Evolutionary conservation across 495 filamentous ascomycete genomes (phyloP).

Genomic region (Hypomontagnella submonticulosa): DNA sequence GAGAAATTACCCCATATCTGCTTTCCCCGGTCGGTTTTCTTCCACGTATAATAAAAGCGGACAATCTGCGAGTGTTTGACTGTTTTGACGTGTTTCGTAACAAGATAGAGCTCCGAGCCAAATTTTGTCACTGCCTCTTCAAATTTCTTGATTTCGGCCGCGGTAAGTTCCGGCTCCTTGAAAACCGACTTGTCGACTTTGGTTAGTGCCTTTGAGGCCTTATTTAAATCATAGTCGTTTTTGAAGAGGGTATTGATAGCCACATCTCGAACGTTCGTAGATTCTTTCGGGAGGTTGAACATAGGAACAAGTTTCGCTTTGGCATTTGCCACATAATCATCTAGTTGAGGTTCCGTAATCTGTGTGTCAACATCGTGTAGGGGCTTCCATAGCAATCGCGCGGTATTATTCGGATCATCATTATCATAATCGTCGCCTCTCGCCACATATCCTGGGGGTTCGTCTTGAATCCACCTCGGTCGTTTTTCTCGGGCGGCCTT

Average conservation of each 20-base stretch:
- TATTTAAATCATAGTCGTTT: conserved; percentile 74
- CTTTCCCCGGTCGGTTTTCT: conserved; percentile 86
- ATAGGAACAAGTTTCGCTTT: conserved; percentile 66
- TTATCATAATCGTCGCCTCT: conserved; percentile 79
- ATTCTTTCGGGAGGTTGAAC: conserved; percentile 73
- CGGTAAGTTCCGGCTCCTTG: conserved; percentile 82
- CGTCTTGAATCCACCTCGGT: conserved; percentile 93
- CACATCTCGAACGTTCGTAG: conserved; percentile 90
- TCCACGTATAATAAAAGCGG: conserved; percentile 97
- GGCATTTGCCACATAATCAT: conserved; percentile 78
- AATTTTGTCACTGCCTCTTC: conserved; percentile 92
- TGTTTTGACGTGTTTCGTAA: conserved; percentile 87
- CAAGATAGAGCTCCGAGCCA: conserved; percentile 86
- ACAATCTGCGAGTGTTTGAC: conserved; percentile 81
- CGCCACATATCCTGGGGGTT: conserved; percentile 83
- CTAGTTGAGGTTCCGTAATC: conserved; percentile 61
- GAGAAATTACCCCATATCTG: conserved; percentile 91
- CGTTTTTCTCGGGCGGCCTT: conserved; percentile 79
- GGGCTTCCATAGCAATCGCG: conserved; percentile 69
- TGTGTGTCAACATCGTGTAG: conserved; percentile 62
- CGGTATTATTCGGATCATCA: conserved; percentile 58
- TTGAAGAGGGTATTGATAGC: conserved; percentile 78
- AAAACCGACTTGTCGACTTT: conserved; percentile 77
- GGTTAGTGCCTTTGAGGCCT: conserved; percentile 77
- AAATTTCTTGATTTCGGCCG: conserved; percentile 85